Conservation (phyloP, 768 basidiomycete species). For the Lepiota subincarnata region DNA sequence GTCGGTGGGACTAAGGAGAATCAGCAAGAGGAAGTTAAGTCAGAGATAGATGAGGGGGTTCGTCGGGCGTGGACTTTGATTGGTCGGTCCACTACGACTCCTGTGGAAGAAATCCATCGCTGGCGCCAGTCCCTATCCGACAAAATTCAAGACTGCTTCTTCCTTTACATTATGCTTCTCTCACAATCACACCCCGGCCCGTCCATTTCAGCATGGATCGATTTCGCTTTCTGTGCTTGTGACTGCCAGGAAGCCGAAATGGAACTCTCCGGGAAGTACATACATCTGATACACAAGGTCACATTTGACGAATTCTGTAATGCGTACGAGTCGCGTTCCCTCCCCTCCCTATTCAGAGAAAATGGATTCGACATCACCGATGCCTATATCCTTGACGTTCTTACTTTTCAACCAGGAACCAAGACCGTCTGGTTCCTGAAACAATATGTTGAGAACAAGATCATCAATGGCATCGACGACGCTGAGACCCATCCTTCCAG, state of each 20-base stretch:
- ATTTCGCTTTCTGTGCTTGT: slow-evolving; percentile 23
- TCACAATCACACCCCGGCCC: slow-evolving; percentile 14
- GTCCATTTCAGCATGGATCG: slow-evolving; percentile 14
- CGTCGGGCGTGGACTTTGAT: slow-evolving; percentile 1
- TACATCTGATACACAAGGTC: slow-evolving; percentile 20
- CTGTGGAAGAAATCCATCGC: not conserved
- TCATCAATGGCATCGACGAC: slow-evolving; percentile 9
- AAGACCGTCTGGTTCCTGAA: slow-evolving; percentile 35
- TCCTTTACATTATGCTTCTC: not conserved
- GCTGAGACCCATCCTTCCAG: slow-evolving; percentile 3
- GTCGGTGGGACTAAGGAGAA: no score
- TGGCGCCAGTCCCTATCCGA: not conserved
- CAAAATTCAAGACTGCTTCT: not conserved
- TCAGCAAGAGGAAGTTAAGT: not conserved
- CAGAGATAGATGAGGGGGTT: not conserved
- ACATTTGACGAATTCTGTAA: slow-evolving; percentile 31
- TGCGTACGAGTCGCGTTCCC: slow-evolving; percentile 20
- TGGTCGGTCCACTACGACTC: not conserved
- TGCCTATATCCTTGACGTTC: slow-evolving; percentile 22
- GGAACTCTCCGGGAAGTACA: slow-evolving; percentile 17
- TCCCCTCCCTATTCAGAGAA: slow-evolving; percentile 23
- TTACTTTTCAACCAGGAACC: slow-evolving; percentile 14
- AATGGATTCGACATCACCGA: slow-evolving; percentile 14
- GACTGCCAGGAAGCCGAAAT: slow-evolving; percentile 2
- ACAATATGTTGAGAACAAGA: slow-evolving; percentile 17